Conservation (phyloP, 257 asterid genomes). For the Forsythia viridissima region DNA sequence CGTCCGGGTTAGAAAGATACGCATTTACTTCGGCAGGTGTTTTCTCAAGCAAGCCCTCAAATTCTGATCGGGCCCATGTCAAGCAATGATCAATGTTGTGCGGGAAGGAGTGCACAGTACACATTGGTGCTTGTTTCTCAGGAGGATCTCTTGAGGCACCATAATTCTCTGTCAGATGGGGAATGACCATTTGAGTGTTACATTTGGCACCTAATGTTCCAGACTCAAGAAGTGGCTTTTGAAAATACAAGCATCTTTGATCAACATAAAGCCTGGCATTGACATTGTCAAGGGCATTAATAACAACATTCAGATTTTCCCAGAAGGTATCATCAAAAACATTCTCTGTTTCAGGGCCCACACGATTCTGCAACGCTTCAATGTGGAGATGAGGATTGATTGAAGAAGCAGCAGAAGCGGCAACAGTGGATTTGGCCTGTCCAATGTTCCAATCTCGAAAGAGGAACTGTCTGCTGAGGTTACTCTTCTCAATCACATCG, state of each 20-base stretch:
- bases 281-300: constrained; percentile 95
- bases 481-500: constrained; percentile 95
- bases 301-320: constrained; percentile 77
- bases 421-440: constrained; percentile 91
- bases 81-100: constrained; percentile 93
- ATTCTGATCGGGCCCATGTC: constrained; percentile 97
- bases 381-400: constrained; percentile 62
- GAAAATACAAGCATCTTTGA: constrained; percentile 90
- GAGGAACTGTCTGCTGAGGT: constrained; percentile 91
- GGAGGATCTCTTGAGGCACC: constrained; percentile 97
- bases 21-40: constrained; percentile 90
- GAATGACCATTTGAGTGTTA: constrained; percentile 90
- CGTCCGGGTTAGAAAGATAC: constrained; percentile 67
- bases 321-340: constrained; percentile 83
- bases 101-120: constrained; percentile 92
- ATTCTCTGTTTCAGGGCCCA: constrained; percentile 82
- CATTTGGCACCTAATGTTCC: constrained; percentile 97
- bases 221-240: constrained; percentile 90
- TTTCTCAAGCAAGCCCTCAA: constrained; percentile 92
- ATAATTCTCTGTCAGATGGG: constrained; percentile 87
- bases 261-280: constrained; percentile 93
- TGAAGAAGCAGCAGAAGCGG: constrained; percentile 77
- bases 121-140: constrained; percentile 97
- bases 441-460: constrained; percentile 97
- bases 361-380: constrained; percentile 95